Evolutionary conservation across 495 filamentous ascomycete genomes (phyloP).

Genomic region (Podospora bellae-mahoneyi): DNA sequence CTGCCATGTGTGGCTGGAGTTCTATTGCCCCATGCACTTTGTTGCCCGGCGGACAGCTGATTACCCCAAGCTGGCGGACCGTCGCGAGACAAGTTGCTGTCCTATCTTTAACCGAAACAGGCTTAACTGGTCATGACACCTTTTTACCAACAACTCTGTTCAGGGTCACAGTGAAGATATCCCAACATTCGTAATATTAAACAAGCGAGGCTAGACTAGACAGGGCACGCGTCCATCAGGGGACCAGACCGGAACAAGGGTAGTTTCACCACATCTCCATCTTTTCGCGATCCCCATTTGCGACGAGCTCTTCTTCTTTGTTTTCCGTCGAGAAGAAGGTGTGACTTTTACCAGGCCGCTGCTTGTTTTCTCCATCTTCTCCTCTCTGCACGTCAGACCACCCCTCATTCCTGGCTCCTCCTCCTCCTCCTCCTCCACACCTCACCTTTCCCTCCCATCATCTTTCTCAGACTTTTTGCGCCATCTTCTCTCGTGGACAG

Average conservation of each 20-base stretch:
- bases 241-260: neutral
- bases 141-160: conserved; percentile 19
- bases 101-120: conserved; percentile 6
- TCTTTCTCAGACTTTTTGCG: neutral
- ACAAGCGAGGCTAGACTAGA: neutral
- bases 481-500: neutral
- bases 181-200: conserved; percentile 16
- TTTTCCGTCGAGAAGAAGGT: neutral
- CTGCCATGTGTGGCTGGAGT: neutral
- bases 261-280: neutral
- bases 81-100: neutral
- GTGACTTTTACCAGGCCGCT: conserved; percentile 1
- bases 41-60: neutral
- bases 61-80: neutral
- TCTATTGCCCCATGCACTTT: neutral
- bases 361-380: neutral
- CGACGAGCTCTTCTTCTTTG: neutral
- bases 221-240: neutral
- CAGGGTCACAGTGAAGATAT: conserved; percentile 12
- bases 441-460: neutral
- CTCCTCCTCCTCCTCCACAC: neutral
- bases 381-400: conserved; percentile 11
- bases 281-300: conserved; percentile 3
- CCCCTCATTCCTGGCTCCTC: conserved; percentile 28
- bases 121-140: conserved; percentile 5